A percentile compares a stretch with the other conserved stretches of the same genome.
Conservation (phyloP, 306 rosid species). For the Cicer pinnatifidum region DNA sequence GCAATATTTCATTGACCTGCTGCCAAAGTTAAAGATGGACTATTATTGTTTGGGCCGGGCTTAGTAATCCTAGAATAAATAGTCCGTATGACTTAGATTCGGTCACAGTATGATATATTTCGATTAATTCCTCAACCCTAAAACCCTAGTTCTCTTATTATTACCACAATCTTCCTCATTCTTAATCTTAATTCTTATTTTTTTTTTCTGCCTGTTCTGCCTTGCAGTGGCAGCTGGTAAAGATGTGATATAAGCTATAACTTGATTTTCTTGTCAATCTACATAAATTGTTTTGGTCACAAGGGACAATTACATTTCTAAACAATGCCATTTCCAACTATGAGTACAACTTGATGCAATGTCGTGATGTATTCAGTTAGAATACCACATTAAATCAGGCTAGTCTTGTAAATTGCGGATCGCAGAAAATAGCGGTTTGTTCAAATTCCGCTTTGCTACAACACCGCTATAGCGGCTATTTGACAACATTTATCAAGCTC, state of each 20-base stretch:
- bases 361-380: neutral
- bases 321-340: conserved; percentile 6
- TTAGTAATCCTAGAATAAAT: conserved; percentile 4
- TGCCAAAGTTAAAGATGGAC: neutral
- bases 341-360: neutral
- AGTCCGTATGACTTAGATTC: conserved; percentile 7
- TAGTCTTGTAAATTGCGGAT: too few relatives aligned
- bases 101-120: neutral
- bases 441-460: too few relatives aligned
- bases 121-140: conserved; percentile 33
- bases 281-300: neutral
- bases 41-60: conserved; percentile 32
- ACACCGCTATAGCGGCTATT: too few relatives aligned
- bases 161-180: conserved; percentile 14
- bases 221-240: neutral
- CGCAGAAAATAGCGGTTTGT: too few relatives aligned
- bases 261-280: neutral
- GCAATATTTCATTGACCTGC: conserved; percentile 4
- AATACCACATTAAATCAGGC: neutral
- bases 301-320: conserved; percentile 24
- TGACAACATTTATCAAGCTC: neutral
- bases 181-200: neutral
- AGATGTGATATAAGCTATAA: neutral
- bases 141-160: conserved; percentile 18
- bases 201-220: neutral